Evolutionary conservation across 306 rosid species (phyloP).

Genomic region (Ormosia emarginata): DNA sequence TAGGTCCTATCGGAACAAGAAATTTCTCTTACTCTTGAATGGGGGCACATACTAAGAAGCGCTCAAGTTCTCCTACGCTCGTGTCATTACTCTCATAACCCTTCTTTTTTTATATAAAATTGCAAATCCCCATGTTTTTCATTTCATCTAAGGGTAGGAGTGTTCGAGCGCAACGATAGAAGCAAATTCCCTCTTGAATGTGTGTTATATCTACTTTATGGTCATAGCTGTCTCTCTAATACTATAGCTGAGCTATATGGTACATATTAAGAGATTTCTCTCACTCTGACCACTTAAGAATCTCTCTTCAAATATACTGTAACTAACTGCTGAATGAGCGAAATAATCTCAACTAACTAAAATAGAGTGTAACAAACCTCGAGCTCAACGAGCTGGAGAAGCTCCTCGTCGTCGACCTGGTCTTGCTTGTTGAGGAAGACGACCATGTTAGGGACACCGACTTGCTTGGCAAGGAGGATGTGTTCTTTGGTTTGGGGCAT

Average conservation of each 20-base stretch:
- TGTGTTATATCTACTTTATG: neutral
- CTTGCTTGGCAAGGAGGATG: constrained; percentile 74
- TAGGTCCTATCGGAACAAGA: neutral
- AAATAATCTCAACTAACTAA: no score
- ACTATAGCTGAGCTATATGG: no score
- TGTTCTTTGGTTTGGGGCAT: constrained; percentile 90
- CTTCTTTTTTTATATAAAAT: no score
- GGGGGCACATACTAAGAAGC: no score
- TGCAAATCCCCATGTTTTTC: no score
- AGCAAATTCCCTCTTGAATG: neutral
- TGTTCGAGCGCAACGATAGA: no score
- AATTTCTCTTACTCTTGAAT: no score
- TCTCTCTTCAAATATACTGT: neutral
- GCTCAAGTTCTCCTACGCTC: no score
- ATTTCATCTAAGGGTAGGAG: no score
- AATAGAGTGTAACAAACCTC: neutral
- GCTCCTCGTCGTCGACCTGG: constrained; percentile 40
- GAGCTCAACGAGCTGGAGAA: neutral
- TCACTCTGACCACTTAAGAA: no score
- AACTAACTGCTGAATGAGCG: neutral
- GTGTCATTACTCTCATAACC: no score
- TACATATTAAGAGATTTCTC: no score
- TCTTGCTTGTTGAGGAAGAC: constrained; percentile 80
- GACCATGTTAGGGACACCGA: constrained; percentile 83
- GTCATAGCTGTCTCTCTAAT: neutral